Evolutionary conservation across 306 rosid genomes (phyloP), one percentile per base, ranked within the genome.

Genomic region (Clitoria ternatea): DNA sequence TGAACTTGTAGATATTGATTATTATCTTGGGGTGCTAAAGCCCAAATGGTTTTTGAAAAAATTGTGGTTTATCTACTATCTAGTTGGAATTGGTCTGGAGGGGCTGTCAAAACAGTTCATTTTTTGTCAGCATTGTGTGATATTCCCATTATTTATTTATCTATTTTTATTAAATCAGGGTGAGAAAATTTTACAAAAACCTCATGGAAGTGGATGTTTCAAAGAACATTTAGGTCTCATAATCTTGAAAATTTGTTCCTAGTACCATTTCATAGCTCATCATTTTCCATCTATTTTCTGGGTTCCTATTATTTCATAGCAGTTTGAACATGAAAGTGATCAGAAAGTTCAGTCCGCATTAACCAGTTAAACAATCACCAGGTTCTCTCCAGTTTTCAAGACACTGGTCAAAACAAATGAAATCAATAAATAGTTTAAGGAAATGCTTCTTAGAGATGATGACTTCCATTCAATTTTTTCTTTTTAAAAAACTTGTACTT

Each of bases 171-270:
- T 19, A 3, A 56, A 24, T 54, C 7, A 0, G 5, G 53, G 27
- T 13, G 15, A 14, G 66, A 44, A 20, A 60, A 20, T 27, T 72
- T 71, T 71, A 59, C 56, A 43, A n/a, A 19, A 70, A 26, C 33
- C 37, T 53, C 39, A 22, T 0, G 18, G 35, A 43, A 57, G 77
- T 44, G 17, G 23, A 19, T 71, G 69, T 22, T 47, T 44, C 59
- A 44, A 43, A 4, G 43, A 18, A 11, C 44, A 40, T 26, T 6
- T 55, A 11, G 75, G 20, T 22, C 50, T 12, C 5, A 23, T 1
- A 8, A 20, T 42, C 0, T 56, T 3, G 2, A 44, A 53, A 7
- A 18, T 70, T 57, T 19, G 26, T 30, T 71, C 1, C 7, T 4
- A 19, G 24, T 43, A 44, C 60, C 2, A 33, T 10, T 47, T 18